Percentiles rank a stretch among this genome's conserved stretches.
Conservation (phyloP, 495 filamentous ascomycete species). For the Apodospora peruviana region DNA sequence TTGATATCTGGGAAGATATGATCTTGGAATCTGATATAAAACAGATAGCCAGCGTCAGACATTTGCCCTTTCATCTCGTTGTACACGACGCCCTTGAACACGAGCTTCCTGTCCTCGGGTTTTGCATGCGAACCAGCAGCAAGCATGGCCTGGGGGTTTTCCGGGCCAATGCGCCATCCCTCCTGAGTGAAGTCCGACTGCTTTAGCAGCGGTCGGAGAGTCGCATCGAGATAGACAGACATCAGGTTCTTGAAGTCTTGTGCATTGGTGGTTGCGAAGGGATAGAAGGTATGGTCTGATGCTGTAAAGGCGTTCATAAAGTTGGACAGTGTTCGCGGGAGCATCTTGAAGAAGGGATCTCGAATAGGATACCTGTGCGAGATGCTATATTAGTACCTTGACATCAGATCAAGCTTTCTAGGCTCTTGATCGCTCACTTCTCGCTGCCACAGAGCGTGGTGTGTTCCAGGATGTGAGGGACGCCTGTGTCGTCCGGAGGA, state of each 20-base stretch:
- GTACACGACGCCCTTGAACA: constrained; percentile 98
- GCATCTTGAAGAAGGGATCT: constrained; percentile 99
- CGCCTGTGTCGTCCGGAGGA: constrained; percentile 89
- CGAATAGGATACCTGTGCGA: constrained; percentile 79
- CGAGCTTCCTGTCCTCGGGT: constrained; percentile 52
- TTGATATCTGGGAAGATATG: constrained; percentile 89
- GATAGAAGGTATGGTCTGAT: constrained; percentile 94
- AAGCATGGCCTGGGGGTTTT: constrained; percentile 61
- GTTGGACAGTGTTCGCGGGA: constrained; percentile 92
- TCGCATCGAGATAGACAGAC: constrained; percentile 95
- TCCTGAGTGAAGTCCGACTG: constrained; percentile 92
- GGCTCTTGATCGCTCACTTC: constrained; percentile 56
- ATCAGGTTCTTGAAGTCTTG: constrained; percentile 94
- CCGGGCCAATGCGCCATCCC: constrained; percentile 91
- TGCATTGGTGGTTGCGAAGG: constrained; percentile 94
- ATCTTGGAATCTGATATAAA: constrained; percentile 89
- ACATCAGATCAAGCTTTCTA: neutral
- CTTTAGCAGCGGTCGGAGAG: constrained; percentile 80
- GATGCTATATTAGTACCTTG: constrained; percentile 5
- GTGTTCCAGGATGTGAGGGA: constrained; percentile 96
- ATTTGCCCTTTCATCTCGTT: constrained; percentile 99
- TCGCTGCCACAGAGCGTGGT: constrained; percentile 95
- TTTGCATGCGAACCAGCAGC: constrained; percentile 35
- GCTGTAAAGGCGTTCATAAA: constrained; percentile 99
- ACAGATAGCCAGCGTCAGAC: constrained; percentile 94